Conservation (phyloP, 768 basidiomycete species). For the Termitomyces sp. region DNA sequence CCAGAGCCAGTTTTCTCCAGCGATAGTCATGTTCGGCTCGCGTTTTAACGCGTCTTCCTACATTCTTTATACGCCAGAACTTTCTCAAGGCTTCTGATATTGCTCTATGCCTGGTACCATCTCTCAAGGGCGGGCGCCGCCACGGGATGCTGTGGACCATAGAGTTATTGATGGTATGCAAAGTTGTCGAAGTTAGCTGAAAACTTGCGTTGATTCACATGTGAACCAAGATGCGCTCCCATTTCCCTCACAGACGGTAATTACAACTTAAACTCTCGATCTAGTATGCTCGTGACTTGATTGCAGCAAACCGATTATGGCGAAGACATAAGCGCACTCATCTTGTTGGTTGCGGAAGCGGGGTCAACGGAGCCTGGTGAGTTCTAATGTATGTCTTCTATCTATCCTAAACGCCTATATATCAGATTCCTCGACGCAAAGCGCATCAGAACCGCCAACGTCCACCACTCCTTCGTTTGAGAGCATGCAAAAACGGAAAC, state of each 20-base stretch:
- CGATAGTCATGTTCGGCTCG: background rate
- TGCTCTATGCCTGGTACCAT: background rate
- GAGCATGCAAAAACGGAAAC: conserved; percentile 32
- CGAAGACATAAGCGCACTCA: conserved; percentile 10
- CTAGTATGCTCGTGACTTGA: background rate
- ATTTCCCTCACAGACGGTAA: conserved; percentile 7
- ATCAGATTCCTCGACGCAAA: conserved; percentile 7
- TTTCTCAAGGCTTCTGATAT: background rate
- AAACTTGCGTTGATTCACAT: background rate
- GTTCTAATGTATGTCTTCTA: background rate
- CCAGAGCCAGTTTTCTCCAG: background rate
- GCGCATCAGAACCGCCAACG: conserved; percentile 15
- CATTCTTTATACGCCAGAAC: background rate
- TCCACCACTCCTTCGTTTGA: conserved; percentile 21
- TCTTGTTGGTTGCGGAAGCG: background rate
- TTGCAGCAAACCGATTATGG: conserved; percentile 14
- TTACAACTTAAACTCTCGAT: background rate
- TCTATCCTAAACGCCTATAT: background rate
- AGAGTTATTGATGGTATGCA: background rate
- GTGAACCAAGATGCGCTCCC: conserved; percentile 3
- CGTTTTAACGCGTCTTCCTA: background rate
- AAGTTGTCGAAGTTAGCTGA: background rate
- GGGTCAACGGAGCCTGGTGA: conserved; percentile 1
- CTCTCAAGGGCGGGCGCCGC: background rate
- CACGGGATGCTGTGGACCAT: background rate